Percentiles rank a stretch among this genome's conserved stretches.
phyloP scores from a whole-genome alignment of 306 rosid species.

The Corylus heterophylla region DNA sequence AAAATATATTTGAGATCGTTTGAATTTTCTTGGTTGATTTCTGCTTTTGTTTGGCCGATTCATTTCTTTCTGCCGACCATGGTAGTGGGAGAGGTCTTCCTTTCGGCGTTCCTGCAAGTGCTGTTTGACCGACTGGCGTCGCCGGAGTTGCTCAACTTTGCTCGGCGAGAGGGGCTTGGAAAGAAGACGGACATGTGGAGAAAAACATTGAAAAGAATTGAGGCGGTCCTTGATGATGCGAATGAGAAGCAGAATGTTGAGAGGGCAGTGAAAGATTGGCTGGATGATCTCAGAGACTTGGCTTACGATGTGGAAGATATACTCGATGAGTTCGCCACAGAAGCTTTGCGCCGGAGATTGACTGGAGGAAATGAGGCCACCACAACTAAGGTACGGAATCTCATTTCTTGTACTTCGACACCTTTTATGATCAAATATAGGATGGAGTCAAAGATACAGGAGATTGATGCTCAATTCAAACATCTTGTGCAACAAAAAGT shows the following conservation, averaged over 20 bases:
- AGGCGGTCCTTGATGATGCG: slow-evolving; percentile 6
- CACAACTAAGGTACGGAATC: background rate
- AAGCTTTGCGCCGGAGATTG: background rate
- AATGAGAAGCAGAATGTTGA: background rate
- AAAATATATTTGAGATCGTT: too few relatives aligned
- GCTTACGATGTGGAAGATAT: slow-evolving; percentile 21
- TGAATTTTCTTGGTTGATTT: too few relatives aligned
- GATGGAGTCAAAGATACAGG: background rate
- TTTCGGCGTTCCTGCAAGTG: background rate
- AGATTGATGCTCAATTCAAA: background rate
- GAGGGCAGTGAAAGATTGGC: slow-evolving; percentile 8
- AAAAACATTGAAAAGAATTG: background rate
- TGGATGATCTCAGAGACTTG: slow-evolving; percentile 18
- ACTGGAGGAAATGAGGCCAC: background rate
- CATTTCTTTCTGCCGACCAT: background rate
- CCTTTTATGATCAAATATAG: too few relatives aligned
- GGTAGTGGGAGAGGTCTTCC: background rate
- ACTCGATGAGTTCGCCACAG: slow-evolving; percentile 11
- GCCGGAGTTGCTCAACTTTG: background rate
- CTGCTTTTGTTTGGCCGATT: too few relatives aligned
- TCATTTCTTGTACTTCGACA: background rate
- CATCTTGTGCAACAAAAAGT: background rate
- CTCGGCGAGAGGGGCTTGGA: background rate
- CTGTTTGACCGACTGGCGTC: background rate
- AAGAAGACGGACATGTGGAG: background rate